Evolutionary conservation across 2,329 filamentous ascomycete species (phyloP).

Genomic region (Fusarium sp.): DNA sequence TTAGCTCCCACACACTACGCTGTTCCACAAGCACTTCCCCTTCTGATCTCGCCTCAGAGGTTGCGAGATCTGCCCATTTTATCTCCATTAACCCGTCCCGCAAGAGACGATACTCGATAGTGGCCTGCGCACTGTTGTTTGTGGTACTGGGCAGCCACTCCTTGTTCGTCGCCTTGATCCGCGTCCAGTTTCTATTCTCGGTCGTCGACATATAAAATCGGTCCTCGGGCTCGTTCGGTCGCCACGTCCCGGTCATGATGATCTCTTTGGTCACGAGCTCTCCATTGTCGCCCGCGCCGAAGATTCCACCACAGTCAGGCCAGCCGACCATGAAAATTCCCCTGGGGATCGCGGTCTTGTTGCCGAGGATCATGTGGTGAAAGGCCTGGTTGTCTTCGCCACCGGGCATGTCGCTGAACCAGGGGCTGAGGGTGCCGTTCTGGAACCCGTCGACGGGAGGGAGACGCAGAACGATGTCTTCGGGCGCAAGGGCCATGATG

Average conservation of each 20-base stretch:
- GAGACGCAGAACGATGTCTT: not conserved
- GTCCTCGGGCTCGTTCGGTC: not conserved
- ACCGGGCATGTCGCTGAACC: not conserved
- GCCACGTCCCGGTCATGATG: not conserved
- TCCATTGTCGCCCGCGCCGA: not conserved
- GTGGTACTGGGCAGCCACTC: not conserved
- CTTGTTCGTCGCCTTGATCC: not conserved
- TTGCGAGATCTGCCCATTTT: not conserved
- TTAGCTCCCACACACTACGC: not conserved
- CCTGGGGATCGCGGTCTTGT: not conserved
- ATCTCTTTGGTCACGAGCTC: not conserved
- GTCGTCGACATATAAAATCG: not conserved
- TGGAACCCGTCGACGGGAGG: not conserved
- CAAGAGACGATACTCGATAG: not conserved
- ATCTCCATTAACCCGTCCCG: not conserved
- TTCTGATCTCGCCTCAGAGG: not conserved
- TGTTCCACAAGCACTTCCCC: not conserved
- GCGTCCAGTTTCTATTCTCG: not conserved
- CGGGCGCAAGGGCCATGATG: not conserved
- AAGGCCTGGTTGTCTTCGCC: not conserved
- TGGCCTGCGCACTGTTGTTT: not conserved
- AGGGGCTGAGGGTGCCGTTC: not conserved
- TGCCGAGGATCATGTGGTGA: not conserved
- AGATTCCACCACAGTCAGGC: not conserved
- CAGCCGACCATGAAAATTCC: not conserved